Base-by-base conservation (phyloP, 108 stramenopile genomes). In the Cyclostephanos invisitatus region DNA sequence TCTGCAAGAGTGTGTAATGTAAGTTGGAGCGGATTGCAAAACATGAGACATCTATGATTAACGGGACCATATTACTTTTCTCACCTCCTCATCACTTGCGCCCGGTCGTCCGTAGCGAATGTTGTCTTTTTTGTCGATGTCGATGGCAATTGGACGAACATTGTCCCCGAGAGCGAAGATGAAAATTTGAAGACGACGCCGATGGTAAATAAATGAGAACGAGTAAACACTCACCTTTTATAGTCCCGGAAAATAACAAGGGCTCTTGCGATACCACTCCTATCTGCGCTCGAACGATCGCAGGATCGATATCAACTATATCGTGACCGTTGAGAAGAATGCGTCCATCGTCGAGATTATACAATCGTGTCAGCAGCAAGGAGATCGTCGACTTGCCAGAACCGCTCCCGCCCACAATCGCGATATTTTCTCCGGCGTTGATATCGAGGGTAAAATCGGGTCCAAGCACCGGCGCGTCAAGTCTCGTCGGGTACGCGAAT, bases 221-320 rank as follows among this genome's bases (percentile, higher is more conserved):
- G n/a, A n/a, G n/a, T n/a, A n/a, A n/a, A n/a, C n/a, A n/a, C n/a
- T n/a, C n/a, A n/a, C n/a, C n/a, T n/a, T 69, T 68, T 22, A 97
- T 93, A 0, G 88, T 93, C 32, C 91, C 94, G 32, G 81, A 87
- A 80, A 98, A 97, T 27, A 98, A 85, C 11, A 92, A 75, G 28
- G 96, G 93, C 64, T 98, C 97, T 77, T 98, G 96, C 7, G 93
- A 87, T 7, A 97, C 96, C 14, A 98, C 87, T 0, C 91, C 95
- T 55, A 97, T 89, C 36, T 78, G 81, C 7, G 75, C 65, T 35
- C 96, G 85, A 15, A 97, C 67, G 28, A 80, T 64, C 67, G 78
- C 53, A 68, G 88, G 85, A 22, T 86, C 81, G 5, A 91, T 84
- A 14, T 85, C 73, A 24, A 59, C 64, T 27, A 98, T 76, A 47